Base-by-base conservation (phyloP, 2,329 filamentous ascomycete species). In the Cladophialophora carrionii region DNA sequence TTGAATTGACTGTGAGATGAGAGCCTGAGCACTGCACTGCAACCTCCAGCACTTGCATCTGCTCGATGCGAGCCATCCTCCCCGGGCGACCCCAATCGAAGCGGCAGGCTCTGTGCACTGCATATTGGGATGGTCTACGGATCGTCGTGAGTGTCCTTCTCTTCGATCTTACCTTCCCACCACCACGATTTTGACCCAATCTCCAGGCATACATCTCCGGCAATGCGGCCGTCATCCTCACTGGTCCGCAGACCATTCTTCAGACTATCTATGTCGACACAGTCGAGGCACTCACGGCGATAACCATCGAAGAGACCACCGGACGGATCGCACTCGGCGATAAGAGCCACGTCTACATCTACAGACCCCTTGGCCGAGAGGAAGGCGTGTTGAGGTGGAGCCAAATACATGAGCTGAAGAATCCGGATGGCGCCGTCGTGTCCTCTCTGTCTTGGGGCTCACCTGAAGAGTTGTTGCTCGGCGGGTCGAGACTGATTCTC, bases 261-360 rank as follows among this genome's bases (percentile, higher is more conserved):
- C 95, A 99, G 77, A 97, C 93, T 3, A 89, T 96, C 71, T 96
- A 96, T 79, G 88, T 95, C 73, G 90, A 96, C 73, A 87, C 91
- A 70, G 81, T 83, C 49, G 66, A 81, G 17, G 82, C 87, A 26
- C 83, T 98, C 31, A 85, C 92, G 69, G 90, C 92, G 31, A 86
- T 98, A 69, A 85, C 87, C 32, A 85, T 98, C 68, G 91, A 98
- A 73, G 90, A 96, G 74, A 80, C 82, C 20, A 89, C 90, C 8
- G 95, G 93, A 56, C 96, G 91, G 81, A 91, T 98, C 76, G 91
- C 92, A 48, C 87, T 88, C 22, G 90, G 89, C 72, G 89, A 89
- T 32, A 81, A 83, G 22, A 79, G 79, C 24, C 81, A 85, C 68
- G 85, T 94, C 53, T 89, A 91, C 72, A 81, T 97, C 43, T 96